Base-by-base conservation (phyloP, 2,329 filamentous ascomycete genomes). In the Exophiala xenobiotica region DNA sequence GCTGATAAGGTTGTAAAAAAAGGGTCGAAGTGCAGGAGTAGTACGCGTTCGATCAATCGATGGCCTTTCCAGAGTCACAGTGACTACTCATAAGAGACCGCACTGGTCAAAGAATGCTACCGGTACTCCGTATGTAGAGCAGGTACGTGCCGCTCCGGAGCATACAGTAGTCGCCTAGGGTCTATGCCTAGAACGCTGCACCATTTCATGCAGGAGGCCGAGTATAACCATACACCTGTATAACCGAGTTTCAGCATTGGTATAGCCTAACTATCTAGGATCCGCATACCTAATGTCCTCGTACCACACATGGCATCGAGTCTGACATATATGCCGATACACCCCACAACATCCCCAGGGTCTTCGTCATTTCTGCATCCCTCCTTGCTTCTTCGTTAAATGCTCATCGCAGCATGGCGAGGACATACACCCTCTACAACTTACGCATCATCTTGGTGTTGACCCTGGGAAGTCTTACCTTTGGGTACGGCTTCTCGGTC, bases 401-500 rank as follows among this genome's bases (percentile, higher is more conserved):
- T 18, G 27, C 39, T 42, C 11, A 2, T 42, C n/a, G 40, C 44
- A 46, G n/a, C 20, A 56, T 56, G 53, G 49, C 53, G 12, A 50
- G 49, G 24, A 56, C 53, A n/a, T 56, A 56, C 42, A 56, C 53
- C 9, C 37, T 48, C 26, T 56, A 56, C 42, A 56, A 56, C 20
- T 31, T 56, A n/a, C 49, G 53, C 11, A 53, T 56, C 24, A 56
- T 56, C 31, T 20, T 56, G 27, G 53, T 56, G 23, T 37, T 56
- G 42, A 56, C 53, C 27, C 23, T 56, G 26, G 53, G 53, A 14
- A 53, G 49, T 43, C 42, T 56, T 12, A 78, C 76, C 2, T 78
- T 78, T 54, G 76, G 76, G 18, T 78, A 78, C 56, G 73, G 70
- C 46, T 68, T 76, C 6, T 77, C 75, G 1, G 71, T 78, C 29